Evolutionary conservation across 2,329 filamentous ascomycete genomes (phyloP).

Genomic region (Tolypocladium album): DNA sequence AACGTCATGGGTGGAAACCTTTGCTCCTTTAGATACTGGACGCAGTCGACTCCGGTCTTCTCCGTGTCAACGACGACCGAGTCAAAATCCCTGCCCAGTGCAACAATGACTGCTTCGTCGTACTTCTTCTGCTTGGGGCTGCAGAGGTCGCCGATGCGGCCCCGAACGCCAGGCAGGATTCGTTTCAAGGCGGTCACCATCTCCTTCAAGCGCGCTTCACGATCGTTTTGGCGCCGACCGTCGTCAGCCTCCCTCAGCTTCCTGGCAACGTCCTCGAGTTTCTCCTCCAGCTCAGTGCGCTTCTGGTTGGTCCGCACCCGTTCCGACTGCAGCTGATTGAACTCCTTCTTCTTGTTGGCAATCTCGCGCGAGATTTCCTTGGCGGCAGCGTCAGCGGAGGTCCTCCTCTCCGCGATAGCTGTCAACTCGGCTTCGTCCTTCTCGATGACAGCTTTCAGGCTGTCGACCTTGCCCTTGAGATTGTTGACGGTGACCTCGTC

Average conservation of each 20-base stretch:
- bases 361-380: slow-evolving; percentile 68
- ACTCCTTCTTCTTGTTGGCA: slow-evolving; percentile 79
- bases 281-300: slow-evolving; percentile 83
- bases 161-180: slow-evolving; percentile 84
- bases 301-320: slow-evolving; percentile 70
- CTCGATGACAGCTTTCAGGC: slow-evolving; percentile 59
- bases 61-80: slow-evolving; percentile 92
- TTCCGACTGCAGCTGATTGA: slow-evolving; percentile 76
- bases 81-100: slow-evolving; percentile 87
- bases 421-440: slow-evolving; percentile 63
- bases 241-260: slow-evolving; percentile 81
- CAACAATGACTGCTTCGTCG: slow-evolving; percentile 83
- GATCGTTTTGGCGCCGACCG: slow-evolving; percentile 74
- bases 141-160: slow-evolving; percentile 82
- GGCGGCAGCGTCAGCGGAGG: slow-evolving; percentile 48
- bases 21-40: slow-evolving; percentile 87
- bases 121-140: slow-evolving; percentile 97
- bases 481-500: slow-evolving; percentile 87
- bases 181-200: slow-evolving; percentile 79
- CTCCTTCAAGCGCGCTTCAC: slow-evolving; percentile 69
- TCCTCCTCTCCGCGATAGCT: slow-evolving; percentile 58
- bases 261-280: slow-evolving; percentile 68
- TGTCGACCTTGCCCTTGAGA: slow-evolving; percentile 79
- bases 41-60: slow-evolving; percentile 87
- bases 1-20: slow-evolving; percentile 83